These are phyloP conservation scores for Moringa oleifera DNA, from an alignment of 345 rosid genomes.

Conservation along the genomic window DNA sequence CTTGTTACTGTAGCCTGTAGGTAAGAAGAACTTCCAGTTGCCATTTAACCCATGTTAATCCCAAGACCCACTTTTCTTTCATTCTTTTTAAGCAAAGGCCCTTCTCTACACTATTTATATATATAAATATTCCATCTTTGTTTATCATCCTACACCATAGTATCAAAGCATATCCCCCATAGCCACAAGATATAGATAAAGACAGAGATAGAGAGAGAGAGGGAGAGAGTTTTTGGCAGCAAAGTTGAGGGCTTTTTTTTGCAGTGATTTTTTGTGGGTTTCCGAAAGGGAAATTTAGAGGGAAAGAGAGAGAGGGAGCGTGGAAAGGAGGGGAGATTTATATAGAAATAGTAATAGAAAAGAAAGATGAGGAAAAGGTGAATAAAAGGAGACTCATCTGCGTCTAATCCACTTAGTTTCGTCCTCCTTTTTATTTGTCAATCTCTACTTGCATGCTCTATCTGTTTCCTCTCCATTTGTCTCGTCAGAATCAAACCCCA, in stretches of 20 bases:
- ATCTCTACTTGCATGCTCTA: conserved; percentile 4
- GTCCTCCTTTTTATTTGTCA: background rate
- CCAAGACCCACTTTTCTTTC: no score
- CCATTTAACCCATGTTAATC: no score
- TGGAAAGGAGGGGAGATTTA: background rate
- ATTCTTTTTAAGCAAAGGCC: no score
- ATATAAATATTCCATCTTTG: no score
- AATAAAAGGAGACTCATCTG: background rate
- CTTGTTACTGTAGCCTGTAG: no score
- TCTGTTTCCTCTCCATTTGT: conserved; percentile 2
- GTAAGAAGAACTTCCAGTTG: no score
- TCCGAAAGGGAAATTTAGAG: no score
- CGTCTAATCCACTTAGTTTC: background rate
- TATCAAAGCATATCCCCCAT: background rate
- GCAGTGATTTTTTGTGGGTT: background rate
- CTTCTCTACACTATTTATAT: no score
- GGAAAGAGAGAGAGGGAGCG: background rate
- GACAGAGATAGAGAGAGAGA: no score
- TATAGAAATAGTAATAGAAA: background rate
- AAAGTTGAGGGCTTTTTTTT: background rate
- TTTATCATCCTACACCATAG: no score
- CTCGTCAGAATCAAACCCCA: background rate
- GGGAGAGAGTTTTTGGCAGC: no score
- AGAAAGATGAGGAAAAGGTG: background rate
- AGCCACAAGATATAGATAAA: no score